phyloP scores from a whole-genome alignment of 495 filamentous ascomycete species.

The Darksidea phi region DNA sequence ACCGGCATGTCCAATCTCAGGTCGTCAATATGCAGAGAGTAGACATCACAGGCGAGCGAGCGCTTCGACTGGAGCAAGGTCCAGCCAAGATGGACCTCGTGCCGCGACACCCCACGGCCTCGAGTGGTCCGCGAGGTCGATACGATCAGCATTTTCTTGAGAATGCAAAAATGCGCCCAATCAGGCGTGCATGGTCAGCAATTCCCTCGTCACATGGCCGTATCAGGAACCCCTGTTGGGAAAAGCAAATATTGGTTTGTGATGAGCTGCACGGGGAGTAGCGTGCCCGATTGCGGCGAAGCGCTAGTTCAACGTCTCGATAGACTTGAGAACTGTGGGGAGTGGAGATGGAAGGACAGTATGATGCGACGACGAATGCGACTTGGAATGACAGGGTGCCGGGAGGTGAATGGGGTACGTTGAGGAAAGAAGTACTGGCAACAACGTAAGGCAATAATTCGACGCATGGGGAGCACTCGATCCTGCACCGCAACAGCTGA shows the following conservation, averaged over 20 bases:
- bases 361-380: slow-evolving; percentile 4
- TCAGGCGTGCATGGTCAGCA: slow-evolving; percentile 16
- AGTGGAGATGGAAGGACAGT: background rate
- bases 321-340: background rate
- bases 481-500: background rate
- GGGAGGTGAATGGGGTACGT: background rate
- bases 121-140: background rate
- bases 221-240: background rate
- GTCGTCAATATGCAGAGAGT: no score
- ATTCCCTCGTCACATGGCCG: slow-evolving; percentile 6
- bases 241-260: slow-evolving; percentile 33
- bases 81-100: background rate
- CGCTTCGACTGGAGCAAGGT: no score
- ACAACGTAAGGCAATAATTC: background rate
- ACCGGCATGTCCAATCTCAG: no score
- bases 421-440: background rate
- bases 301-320: slow-evolving; percentile 21
- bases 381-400: background rate
- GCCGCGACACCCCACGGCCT: background rate
- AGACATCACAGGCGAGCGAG: no score
- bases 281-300: slow-evolving; percentile 5
- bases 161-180: slow-evolving; percentile 19
- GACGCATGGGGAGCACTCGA: background rate
- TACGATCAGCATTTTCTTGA: background rate
- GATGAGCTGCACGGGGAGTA: slow-evolving; percentile 15